Percentiles rank a stretch among this genome's conserved stretches.
These are phyloP conservation scores for Penicillium griseofulvum DNA, from an alignment of 2,329 filamentous ascomycete genomes.

Conservation along the genomic window DNA sequence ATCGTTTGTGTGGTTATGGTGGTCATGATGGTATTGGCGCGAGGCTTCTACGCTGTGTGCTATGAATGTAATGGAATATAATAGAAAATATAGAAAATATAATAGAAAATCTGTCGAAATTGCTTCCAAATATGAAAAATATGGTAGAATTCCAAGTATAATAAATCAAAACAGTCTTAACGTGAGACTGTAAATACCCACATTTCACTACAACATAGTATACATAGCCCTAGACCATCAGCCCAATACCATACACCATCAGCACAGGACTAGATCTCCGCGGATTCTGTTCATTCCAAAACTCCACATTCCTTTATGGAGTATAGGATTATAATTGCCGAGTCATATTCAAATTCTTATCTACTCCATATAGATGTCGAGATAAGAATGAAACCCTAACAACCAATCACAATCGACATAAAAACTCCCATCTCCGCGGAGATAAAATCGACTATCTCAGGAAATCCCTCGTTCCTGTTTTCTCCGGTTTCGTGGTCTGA, in stretches of 20 bases:
- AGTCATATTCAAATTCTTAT: conserved; percentile 4
- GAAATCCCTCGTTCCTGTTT: conserved; percentile 9
- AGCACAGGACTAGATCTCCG: background rate
- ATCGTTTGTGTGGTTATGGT: conserved; percentile 25
- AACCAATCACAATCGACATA: conserved; percentile 8
- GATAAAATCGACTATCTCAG: conserved; percentile 5
- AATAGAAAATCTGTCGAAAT: background rate
- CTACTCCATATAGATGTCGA: background rate
- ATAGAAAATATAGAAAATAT: background rate
- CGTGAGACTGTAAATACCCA: background rate
- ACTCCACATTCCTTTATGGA: background rate
- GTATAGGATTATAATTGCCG: background rate
- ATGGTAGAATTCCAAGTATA: background rate
- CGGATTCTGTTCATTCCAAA: background rate
- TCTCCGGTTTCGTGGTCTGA: conserved; percentile 1
- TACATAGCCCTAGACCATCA: background rate
- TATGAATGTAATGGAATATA: background rate
- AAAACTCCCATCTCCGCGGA: conserved; percentile 20
- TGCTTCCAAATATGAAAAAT: background rate
- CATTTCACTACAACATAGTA: background rate
- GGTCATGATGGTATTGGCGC: conserved; percentile 26
- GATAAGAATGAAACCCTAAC: conserved; percentile 1
- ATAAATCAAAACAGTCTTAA: background rate
- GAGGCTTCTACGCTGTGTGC: background rate
- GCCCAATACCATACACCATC: no score